Conservation (phyloP, 805 yeast species). For the Kodamaea hsintzibuensis region DNA sequence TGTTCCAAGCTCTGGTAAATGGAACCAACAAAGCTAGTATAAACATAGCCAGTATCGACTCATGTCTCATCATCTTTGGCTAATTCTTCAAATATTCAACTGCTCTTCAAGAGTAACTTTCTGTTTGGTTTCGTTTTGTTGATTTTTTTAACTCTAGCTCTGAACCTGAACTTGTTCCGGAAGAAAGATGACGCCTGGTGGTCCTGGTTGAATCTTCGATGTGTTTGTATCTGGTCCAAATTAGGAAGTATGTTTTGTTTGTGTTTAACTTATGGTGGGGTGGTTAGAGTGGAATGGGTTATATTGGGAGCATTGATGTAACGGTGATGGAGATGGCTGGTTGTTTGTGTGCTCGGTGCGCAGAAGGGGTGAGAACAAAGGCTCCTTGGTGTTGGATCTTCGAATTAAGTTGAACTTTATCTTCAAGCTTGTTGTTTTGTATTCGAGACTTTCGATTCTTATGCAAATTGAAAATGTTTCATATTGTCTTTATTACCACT, state of each 20-base stretch:
- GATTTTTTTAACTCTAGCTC: not conserved
- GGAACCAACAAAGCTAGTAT: not conserved
- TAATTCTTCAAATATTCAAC: not conserved
- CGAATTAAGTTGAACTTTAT: not conserved
- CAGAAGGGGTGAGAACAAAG: not conserved
- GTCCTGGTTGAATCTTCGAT: slow-evolving; percentile 5
- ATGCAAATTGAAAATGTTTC: too few species aligned
- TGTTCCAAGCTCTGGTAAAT: slow-evolving; percentile 24
- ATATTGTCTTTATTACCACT: too few species aligned
- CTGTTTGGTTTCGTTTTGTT: not conserved
- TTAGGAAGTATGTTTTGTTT: slow-evolving; percentile 7
- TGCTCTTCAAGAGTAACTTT: not conserved
- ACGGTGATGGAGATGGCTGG: not conserved
- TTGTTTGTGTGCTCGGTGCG: not conserved
- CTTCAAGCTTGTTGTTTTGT: too few species aligned
- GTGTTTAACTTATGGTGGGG: not conserved
- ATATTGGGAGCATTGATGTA: not conserved
- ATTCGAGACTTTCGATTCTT: too few species aligned
- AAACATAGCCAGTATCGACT: not conserved
- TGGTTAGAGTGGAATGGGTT: not conserved
- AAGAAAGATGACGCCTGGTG: not conserved
- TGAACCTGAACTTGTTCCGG: not conserved
- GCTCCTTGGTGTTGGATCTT: not conserved
- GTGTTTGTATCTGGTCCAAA: slow-evolving; percentile 11
- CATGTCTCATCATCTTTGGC: not conserved